phyloP scores from a whole-genome alignment of 352 stramenopile species.

The Pelagophyceae sp. region DNA sequence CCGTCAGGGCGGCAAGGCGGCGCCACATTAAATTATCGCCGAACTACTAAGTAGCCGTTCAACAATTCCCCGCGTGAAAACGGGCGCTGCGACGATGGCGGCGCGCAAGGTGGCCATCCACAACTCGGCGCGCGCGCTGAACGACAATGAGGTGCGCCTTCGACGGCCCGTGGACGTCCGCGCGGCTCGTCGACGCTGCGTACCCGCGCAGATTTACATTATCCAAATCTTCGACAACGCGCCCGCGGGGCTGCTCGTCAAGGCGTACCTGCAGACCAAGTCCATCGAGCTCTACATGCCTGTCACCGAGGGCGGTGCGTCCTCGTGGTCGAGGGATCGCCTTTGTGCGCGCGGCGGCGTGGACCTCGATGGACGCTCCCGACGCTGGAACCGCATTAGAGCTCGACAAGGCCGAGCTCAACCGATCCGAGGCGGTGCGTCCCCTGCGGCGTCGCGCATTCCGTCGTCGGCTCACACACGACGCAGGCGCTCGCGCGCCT shows the following conservation, averaged over 20 bases:
- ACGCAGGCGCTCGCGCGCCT: constrained; percentile 31
- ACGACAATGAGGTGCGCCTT: constrained; percentile 44
- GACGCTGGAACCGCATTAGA: constrained; percentile 6
- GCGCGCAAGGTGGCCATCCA: constrained; percentile 44
- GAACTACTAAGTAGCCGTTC: no score
- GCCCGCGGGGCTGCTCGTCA: constrained; percentile 50
- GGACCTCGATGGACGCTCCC: background rate
- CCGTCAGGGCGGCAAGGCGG: no score
- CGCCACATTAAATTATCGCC: no score
- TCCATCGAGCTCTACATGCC: constrained; percentile 52
- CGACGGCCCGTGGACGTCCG: background rate
- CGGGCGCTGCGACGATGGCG: constrained; percentile 12
- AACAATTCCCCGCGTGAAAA: no score
- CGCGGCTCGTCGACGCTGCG: background rate
- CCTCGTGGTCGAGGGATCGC: constrained; percentile 52
- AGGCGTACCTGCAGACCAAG: constrained; percentile 34
- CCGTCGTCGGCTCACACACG: no score
- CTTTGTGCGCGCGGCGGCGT: constrained; percentile 21
- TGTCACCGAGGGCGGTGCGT: constrained; percentile 44
- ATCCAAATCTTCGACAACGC: constrained; percentile 61
- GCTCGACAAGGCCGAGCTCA: constrained; percentile 29
- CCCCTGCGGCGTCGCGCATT: no score
- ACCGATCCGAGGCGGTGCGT: constrained; percentile 15
- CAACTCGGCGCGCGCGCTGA: constrained; percentile 53
- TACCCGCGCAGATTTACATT: constrained; percentile 24